Evolutionary conservation across 768 basidiomycete genomes (phyloP), one percentile per base, ranked within the genome.

Genomic region (Boletellus emodensis): DNA sequence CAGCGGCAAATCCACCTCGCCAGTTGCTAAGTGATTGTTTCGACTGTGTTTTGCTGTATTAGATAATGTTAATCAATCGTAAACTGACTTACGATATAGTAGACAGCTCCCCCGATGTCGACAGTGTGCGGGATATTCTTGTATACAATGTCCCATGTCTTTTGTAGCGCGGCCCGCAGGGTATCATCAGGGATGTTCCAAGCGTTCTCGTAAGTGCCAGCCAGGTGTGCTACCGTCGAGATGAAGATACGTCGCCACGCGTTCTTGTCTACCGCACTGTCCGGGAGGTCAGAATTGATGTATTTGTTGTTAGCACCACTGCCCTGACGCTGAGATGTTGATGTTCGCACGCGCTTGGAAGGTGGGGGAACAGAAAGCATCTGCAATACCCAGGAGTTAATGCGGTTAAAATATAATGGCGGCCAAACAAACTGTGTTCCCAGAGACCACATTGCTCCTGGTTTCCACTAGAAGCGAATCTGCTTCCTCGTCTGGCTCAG

Each of bases 231-330:
- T 5, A 52, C 37, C 7, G 40, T 46, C 18, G 45, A 52, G 22
- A 52, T 42, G 33, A 42, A 53, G 37, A 53, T 18, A 12, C 33
- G 17, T 15, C 37, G 44, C 47, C 52, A 53, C 3, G 36, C 17
- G 11, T 53, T 53, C 40, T 48, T 39, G 38, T 36, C 20, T 5
- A 39, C 45, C 11, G 11, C 44, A 34, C 52, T 47, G 34, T 9
- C n/a, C 6, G 43, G 52, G 24, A 53, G 52, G 42, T 53, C 30
- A 8, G n/a, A 10, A 8, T 53, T 53, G 37, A 53, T 44, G 20
- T 40, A 53, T 24, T 53, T 53, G 1, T 48, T 53, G 46, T 52
- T n/a, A 12, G 33, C 45, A 13, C 44, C 34, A 37, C 47, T 53
- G 20, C 47, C 42, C 30, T 17, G 30, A 33, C 10, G 42, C 30